Base-by-base conservation (phyloP, 345 rosid species). In the Geranium rotundifolium region DNA sequence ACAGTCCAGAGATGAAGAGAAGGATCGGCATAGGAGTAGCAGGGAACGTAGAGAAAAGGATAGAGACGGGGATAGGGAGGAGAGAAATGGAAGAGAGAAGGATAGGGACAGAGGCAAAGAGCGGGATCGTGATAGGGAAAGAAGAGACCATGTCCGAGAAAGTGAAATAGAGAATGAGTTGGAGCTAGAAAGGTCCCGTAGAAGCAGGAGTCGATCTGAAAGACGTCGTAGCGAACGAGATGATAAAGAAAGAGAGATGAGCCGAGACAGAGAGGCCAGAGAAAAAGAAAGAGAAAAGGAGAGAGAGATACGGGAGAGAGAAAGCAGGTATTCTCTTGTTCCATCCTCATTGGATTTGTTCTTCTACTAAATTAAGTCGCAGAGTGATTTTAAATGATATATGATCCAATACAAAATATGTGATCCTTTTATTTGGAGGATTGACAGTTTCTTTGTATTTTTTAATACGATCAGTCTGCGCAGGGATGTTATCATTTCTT, bases 1-100 rank as follows among this genome's bases (percentile, higher is more conserved):
- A 19, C 75, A 70, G 50, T 88, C 95, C 41, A 83, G 87, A 73
- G 99, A 92, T n/a, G 81, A 85, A 49, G 91, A 81, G 72, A 83
- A 81, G 74, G 89, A 83, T 57, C 82, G 81, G 34, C 83, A 74
- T 29, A 75, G 77, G 70, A 77, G 84, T 74, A 74, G 85, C 67
- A 60, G 87, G 56, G 91, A 86, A 23, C 82, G 66, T 60, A 77
- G 69, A 71, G 93, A 75, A 20, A 77, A 79, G 64, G 90, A 80
- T 70, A 73, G 58, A 30, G 85, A 82, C 3, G 75, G 73, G 70
- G 86, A 83, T 58, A 80, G 77, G 59, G 88, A 76, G 54, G 75
- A 74, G 67, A 75, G 73, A 58, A 70, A 75, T 14, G 78, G 78
- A 17, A 73, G 83, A 54, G 66, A 58, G 7, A 70, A 67, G 31